Evolutionary conservation across 2,329 filamentous ascomycete genomes (phyloP).

Genomic region (Magnaporthiopsis poae): DNA sequence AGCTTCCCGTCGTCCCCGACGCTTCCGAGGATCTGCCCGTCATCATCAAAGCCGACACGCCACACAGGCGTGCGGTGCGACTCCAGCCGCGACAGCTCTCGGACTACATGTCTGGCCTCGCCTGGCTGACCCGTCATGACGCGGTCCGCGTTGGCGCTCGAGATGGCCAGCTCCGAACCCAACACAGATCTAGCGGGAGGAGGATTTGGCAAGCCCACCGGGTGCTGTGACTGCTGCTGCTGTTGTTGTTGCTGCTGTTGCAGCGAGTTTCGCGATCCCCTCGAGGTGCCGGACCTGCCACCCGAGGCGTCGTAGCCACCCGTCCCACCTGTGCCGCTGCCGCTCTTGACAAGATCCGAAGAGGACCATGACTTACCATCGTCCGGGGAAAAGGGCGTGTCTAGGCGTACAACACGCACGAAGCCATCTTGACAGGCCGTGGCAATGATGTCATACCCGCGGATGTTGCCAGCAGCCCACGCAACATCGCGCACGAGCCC

Average conservation of each 20-base stretch:
- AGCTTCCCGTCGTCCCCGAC: conserved; percentile 67
- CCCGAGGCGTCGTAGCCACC: neutral
- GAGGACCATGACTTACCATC: conserved; percentile 42
- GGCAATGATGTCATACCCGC: conserved; percentile 82
- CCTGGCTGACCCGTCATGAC: conserved; percentile 51
- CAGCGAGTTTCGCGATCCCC: conserved; percentile 15
- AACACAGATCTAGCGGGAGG: conserved; percentile 4
- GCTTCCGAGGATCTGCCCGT: conserved; percentile 63
- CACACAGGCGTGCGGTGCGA: conserved; percentile 63
- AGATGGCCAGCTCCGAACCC: conserved; percentile 9
- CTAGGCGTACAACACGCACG: conserved; percentile 77
- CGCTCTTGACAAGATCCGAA: conserved; percentile 32
- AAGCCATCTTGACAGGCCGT: conserved; percentile 88
- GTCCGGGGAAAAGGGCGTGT: conserved; percentile 42
- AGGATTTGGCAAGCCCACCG: neutral
- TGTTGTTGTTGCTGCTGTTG: conserved; percentile 11
- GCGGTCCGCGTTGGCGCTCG: conserved; percentile 35
- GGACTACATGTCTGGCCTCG: conserved; percentile 53
- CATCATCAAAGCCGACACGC: conserved; percentile 59
- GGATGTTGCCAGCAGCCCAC: conserved; percentile 85
- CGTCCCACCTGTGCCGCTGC: conserved; percentile 21
- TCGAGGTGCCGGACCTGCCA: neutral
- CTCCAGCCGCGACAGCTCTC: conserved; percentile 57
- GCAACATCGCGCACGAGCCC: conserved; percentile 77
- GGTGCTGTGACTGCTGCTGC: conserved; percentile 18